Conservation (phyloP, 2,329 filamentous ascomycete species). For the Colletotrichum cuscutae region DNA sequence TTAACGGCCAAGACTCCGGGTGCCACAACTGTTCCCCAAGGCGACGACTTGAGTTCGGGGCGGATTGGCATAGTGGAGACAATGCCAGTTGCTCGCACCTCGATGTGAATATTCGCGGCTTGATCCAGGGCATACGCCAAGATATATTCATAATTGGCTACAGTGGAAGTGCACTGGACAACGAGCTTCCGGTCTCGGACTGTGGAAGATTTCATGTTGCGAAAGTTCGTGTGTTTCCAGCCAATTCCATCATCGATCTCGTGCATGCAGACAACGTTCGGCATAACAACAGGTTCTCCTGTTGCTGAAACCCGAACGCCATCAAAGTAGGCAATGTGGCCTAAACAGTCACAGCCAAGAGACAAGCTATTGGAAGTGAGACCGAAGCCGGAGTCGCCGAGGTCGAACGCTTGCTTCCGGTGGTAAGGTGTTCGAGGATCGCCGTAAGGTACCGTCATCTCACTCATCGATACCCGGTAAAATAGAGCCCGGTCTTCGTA, state of each 20-base stretch:
- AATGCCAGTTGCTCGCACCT: conserved; percentile 69
- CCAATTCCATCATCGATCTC: conserved; percentile 80
- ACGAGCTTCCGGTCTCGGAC: conserved; percentile 66
- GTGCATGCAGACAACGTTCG: conserved; percentile 81
- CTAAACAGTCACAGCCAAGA: conserved; percentile 56
- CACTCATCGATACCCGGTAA: conserved; percentile 66
- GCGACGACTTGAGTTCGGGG: conserved; percentile 52
- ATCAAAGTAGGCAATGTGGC: conserved; percentile 64
- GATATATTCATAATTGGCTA: conserved; percentile 65
- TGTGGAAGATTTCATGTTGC: conserved; percentile 66
- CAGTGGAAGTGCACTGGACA: conserved; percentile 70
- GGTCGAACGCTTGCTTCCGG: conserved; percentile 75
- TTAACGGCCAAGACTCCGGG: conserved; percentile 68
- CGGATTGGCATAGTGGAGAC: conserved; percentile 65
- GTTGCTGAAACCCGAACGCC: conserved; percentile 66
- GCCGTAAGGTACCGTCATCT: conserved; percentile 53
- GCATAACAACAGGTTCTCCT: conserved; percentile 71
- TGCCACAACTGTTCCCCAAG: conserved; percentile 66
- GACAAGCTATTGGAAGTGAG: conserved; percentile 73
- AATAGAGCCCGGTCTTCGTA: conserved; percentile 67
- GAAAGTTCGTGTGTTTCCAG: conserved; percentile 83
- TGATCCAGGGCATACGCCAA: conserved; percentile 63
- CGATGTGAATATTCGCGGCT: conserved; percentile 63
- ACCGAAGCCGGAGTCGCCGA: conserved; percentile 74
- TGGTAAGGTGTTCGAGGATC: conserved; percentile 59